Base-by-base conservation (phyloP, 441 rosid genomes). In the Iberis amara region DNA sequence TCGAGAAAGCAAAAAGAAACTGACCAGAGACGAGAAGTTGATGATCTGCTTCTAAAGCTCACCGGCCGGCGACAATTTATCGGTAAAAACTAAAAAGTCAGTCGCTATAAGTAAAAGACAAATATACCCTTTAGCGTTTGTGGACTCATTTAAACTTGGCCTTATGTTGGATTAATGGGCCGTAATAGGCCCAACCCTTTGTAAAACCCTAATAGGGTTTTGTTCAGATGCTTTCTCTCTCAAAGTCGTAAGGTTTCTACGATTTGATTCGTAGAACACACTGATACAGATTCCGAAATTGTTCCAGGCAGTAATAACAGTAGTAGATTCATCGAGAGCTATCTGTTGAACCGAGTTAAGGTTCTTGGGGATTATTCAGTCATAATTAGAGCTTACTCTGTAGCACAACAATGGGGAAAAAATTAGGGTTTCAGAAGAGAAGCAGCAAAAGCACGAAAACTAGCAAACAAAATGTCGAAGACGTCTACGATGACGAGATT, bases 401-500 rank as follows among this genome's bases (percentile, higher is more conserved):
- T 7, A 6, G 28, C 42, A 11, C 37, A 68, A 47, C 52, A 47
- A 68, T 68, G 73, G 65, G 69, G 38, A 58, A 47, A 30, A 52
- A 64, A 30, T 78, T 74, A 42, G 75, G 61, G 57, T 50, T 48
- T 66, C 79, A 50, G 59, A 76, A 66, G 55, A 74, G 65, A 61
- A 70, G 64, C 30, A 69, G 32, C 23, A 73, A 68, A 44, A 73
- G 54, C 57, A 71, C 73, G 44, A 82, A 59, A 53, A 46, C 64
- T 39, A 72, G 62, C 11, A 50, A 48, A 31, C 69, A 65, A 27
- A 57, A 69, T 47, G 53, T 12, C 35, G 77, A 68, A 0, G 61
- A 71, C 24, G 76, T 76, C 46, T 63, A 73, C 73, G 83, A 83
- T 14, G 92, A 85, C 32, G 89, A 85, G 55, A 75, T 83, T 38